A percentile compares a stretch with the other conserved stretches of the same genome.
Conservation (phyloP, 192 early-diverging fungal genomes). For the Podila minutissima region DNA sequence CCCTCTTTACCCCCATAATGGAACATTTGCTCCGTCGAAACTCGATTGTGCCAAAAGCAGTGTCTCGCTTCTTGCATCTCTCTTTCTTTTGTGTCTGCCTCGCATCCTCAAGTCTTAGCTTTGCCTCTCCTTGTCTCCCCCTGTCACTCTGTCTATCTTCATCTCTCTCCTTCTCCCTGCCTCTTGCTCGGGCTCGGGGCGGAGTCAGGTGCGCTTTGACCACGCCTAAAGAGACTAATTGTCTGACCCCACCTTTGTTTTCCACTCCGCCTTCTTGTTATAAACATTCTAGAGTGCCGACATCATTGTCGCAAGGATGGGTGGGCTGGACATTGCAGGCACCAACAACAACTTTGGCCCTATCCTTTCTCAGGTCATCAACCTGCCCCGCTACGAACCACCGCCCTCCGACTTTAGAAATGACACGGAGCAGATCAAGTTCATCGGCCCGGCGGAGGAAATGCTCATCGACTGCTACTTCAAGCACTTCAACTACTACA, state of each 20-base stretch:
- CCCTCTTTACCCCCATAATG: background rate
- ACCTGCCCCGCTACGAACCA: conserved; percentile 39
- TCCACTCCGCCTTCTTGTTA: no score
- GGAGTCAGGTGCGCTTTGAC: no score
- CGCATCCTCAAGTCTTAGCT: no score
- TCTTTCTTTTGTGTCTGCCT: background rate
- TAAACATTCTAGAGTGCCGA: conserved; percentile 20
- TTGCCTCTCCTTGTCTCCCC: no score
- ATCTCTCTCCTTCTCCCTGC: no score
- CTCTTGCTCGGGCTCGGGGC: no score
- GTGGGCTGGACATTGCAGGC: conserved; percentile 35
- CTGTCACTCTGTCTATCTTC: no score
- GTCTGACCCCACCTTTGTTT: no score
- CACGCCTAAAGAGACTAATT: no score
- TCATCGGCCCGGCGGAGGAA: conserved; percentile 12
- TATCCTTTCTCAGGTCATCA: conserved; percentile 46
- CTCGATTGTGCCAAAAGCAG: no score
- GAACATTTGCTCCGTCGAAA: no score
- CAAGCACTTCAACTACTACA: conserved; percentile 48
- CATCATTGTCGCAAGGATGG: conserved; percentile 36
- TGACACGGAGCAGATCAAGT: conserved; percentile 17
- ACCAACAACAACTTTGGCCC: conserved; percentile 48
- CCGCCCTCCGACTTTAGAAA: conserved; percentile 32
- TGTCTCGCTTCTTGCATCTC: background rate
- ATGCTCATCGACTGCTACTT: conserved; percentile 49